A percentile compares a stretch with the other conserved stretches of the same genome.
Evolutionary conservation across 1,139 yeast genomes (phyloP).

Genomic region (Kluyveromyces sp.): DNA sequence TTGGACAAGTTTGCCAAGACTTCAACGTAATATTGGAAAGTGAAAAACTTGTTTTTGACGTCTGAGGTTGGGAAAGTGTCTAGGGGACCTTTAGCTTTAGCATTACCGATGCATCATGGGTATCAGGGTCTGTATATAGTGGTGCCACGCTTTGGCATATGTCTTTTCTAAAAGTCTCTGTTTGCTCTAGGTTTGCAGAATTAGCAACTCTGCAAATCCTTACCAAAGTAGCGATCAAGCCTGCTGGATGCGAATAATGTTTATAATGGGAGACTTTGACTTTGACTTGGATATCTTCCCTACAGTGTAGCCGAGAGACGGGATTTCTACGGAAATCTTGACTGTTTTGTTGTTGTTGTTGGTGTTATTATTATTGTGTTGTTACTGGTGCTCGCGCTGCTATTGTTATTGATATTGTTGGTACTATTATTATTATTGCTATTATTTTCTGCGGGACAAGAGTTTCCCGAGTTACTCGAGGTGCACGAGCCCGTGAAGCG

Average conservation of each 20-base stretch:
- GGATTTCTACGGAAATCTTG: constrained; percentile 49
- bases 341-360: constrained; percentile 30
- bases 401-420: constrained; percentile 12
- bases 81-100: constrained; percentile 66
- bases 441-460: not conserved
- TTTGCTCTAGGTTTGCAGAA: constrained; percentile 49
- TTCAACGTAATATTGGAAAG: constrained; percentile 81
- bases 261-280: constrained; percentile 61
- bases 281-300: constrained; percentile 70
- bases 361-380: constrained; percentile 2
- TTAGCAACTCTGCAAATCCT: constrained; percentile 71
- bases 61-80: constrained; percentile 82
- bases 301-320: constrained; percentile 63
- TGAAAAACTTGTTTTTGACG: constrained; percentile 56
- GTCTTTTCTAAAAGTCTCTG: constrained; percentile 80
- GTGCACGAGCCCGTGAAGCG: constrained; percentile 2
- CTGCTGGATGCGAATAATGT: constrained; percentile 62
- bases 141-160: constrained; percentile 73
- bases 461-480: constrained; percentile 7
- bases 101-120: constrained; percentile 49
- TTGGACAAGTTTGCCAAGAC: constrained; percentile 65
- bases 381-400: no score
- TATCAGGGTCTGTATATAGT: constrained; percentile 64
- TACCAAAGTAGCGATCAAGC: constrained; percentile 71
- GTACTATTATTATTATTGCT: constrained; percentile 3